Evolutionary conservation across 768 basidiomycete species (phyloP), one percentile per base, ranked within the genome.

Genomic region (Mycena latifolia): DNA sequence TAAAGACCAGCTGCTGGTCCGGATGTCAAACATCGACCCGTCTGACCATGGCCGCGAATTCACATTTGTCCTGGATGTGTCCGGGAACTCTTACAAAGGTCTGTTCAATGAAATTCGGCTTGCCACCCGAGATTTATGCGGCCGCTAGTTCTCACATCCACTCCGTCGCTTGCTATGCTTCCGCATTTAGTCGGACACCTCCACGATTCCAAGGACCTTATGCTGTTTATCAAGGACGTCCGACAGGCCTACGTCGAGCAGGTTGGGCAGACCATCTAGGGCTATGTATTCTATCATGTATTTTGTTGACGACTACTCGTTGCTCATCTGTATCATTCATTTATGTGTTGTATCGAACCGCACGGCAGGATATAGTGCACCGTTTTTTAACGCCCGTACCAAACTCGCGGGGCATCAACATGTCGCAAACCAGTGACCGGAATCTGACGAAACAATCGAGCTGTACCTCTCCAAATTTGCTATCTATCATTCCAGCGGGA

Each of bases 11-110:
- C 82, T 96, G 22, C 84, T 95, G 50, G 80, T 96, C 59, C 88
- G 89, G 6, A 95, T 95, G 76, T 84, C 84, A 12, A 78, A 86
- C 61, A 73, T 95, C 39, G 91, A 94, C 72, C 80, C 83, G 6
- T 68, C 77, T 4, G 85, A 91, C 50, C 81, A 82, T 2, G 81
- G 86, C 11, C 81, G 85, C 31, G 92, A 94, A 69, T 93, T 89
- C 63, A 88, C 85, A 63, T 81, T 96, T 63, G 89, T 94, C 0
- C 75, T 96, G n/a, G 93, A 96, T 72, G 81, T 93, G 22, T 88
- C 90, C 3, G 78, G 78, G 25, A 77, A 81, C 27, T 78, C 79
- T 3, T 94, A 92, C 71, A 86, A 86, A 82, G 92, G 95, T 94
- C 48, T 37, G 84, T 70, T 33, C 54, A 14, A 10, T 22, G 20